These are phyloP conservation scores for Rhypophila decipiens DNA, from an alignment of 495 filamentous ascomycete genomes.

Conservation along the genomic window DNA sequence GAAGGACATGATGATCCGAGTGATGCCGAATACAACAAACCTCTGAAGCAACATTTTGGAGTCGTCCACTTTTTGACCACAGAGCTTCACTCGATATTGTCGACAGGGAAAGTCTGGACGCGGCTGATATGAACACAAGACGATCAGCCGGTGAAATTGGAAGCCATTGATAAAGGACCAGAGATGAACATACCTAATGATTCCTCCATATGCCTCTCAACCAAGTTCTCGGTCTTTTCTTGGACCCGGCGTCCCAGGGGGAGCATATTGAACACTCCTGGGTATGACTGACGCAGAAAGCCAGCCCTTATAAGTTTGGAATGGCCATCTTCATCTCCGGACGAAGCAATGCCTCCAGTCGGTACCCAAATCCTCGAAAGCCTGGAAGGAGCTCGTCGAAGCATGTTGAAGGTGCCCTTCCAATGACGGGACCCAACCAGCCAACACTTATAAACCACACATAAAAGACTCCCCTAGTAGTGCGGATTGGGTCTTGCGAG, in stretches of 20 bases:
- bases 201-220: slow-evolving; percentile 81
- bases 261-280: slow-evolving; percentile 89
- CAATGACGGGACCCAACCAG: too few species aligned
- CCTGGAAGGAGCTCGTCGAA: slow-evolving; percentile 31
- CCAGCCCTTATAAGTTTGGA: slow-evolving; percentile 69
- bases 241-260: slow-evolving; percentile 87
- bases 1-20: background rate
- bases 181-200: slow-evolving; percentile 48
- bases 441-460: too few species aligned
- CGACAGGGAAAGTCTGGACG: slow-evolving; percentile 82
- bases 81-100: slow-evolving; percentile 79
- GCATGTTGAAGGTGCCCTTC: too few species aligned
- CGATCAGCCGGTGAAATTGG: slow-evolving; percentile 69
- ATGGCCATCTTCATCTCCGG: slow-evolving; percentile 58
- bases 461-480: too few species aligned
- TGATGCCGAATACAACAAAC: slow-evolving; percentile 18
- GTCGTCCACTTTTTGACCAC: slow-evolving; percentile 58
- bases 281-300: slow-evolving; percentile 78
- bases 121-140: slow-evolving; percentile 43
- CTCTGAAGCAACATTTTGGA: slow-evolving; percentile 33
- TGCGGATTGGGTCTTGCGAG: too few species aligned
- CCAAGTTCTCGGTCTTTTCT: slow-evolving; percentile 75
- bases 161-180: slow-evolving; percentile 53
- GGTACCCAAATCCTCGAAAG: slow-evolving; percentile 73
- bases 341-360: slow-evolving; percentile 58